These are phyloP conservation scores for Phaeomoniella chlamydospora DNA, from an alignment of 2,329 filamentous ascomycete species.

Conservation along the genomic window DNA sequence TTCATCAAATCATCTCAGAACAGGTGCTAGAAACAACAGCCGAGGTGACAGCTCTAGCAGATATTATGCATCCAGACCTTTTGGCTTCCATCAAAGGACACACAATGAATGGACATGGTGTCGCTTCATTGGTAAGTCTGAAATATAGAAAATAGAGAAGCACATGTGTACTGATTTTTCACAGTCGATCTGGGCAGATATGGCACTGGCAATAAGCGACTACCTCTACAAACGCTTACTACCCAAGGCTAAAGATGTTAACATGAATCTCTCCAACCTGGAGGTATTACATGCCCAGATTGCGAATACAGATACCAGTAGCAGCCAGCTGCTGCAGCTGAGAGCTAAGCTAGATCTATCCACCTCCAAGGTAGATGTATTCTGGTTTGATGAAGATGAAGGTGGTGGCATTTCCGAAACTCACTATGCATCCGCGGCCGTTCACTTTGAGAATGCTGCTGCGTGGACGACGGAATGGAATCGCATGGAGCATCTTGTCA, in stretches of 20 bases:
- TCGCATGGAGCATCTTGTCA: neutral
- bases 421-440: neutral
- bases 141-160: slow-evolving; percentile 11
- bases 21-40: slow-evolving; percentile 4
- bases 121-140: slow-evolving; percentile 10
- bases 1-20: neutral
- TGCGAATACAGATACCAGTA: slow-evolving; percentile 5
- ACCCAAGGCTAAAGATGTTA: slow-evolving; percentile 16
- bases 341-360: slow-evolving; percentile 5
- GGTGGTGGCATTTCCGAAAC: slow-evolving; percentile 3
- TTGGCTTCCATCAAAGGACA: slow-evolving; percentile 7
- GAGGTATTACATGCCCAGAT: slow-evolving; percentile 41
- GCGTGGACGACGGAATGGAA: too few species aligned
- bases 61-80: slow-evolving; percentile 1
- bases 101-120: slow-evolving; percentile 8
- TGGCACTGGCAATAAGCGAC: slow-evolving; percentile 12
- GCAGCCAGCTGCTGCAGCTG: slow-evolving; percentile 9
- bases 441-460: slow-evolving; percentile 1
- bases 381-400: slow-evolving; percentile 5
- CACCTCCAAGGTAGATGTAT: too few species aligned
- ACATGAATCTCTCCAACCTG: slow-evolving; percentile 20
- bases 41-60: slow-evolving; percentile 7
- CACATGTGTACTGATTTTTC: slow-evolving; percentile 13
- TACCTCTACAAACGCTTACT: slow-evolving; percentile 18
- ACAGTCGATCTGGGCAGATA: slow-evolving; percentile 13